These are phyloP conservation scores for Agrocybe chaxingu DNA, from an alignment of 768 basidiomycete species.

Conservation along the genomic window DNA sequence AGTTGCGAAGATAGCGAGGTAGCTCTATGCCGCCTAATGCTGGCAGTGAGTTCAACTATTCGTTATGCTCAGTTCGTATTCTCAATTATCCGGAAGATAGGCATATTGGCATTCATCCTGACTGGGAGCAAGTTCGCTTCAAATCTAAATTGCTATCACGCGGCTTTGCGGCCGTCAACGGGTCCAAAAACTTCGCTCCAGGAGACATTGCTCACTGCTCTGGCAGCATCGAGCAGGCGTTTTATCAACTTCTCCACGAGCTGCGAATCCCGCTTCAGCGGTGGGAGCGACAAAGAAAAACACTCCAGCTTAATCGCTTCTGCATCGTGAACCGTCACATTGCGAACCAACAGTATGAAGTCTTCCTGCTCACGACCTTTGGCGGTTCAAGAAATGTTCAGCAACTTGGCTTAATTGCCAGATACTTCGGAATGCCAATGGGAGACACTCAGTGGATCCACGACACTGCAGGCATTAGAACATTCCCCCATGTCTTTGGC, in stretches of 20 bases:
- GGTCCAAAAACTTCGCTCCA: conserved; percentile 17
- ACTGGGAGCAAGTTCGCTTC: conserved; percentile 17
- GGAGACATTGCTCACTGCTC: conserved; percentile 24
- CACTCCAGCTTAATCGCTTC: conserved; percentile 19
- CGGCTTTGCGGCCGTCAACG: not conserved
- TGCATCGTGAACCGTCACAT: conserved; percentile 34
- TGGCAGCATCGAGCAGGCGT: conserved; percentile 20
- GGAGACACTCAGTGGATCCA: conserved; percentile 27
- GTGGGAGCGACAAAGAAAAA: conserved; percentile 13
- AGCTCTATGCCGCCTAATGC: not conserved
- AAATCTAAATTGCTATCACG: conserved; percentile 6
- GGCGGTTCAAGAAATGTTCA: conserved; percentile 20
- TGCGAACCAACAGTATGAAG: conserved; percentile 24
- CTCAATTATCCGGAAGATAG: not conserved
- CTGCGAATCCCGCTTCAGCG: conserved; percentile 17
- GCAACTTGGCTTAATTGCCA: conserved; percentile 22
- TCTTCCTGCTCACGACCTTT: conserved; percentile 35
- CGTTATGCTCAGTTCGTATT: not conserved
- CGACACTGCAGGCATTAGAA: conserved; percentile 21
- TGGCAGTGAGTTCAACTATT: not conserved
- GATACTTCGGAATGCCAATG: conserved; percentile 33
- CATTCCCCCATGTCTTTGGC: conserved; percentile 25
- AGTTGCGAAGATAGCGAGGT: too few relatives aligned
- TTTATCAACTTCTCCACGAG: conserved; percentile 17
- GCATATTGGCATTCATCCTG: not conserved